These are phyloP conservation scores for Polysphondylium violaceum DNA, from an alignment of 78 protist genomes.

Conservation along the genomic window DNA sequence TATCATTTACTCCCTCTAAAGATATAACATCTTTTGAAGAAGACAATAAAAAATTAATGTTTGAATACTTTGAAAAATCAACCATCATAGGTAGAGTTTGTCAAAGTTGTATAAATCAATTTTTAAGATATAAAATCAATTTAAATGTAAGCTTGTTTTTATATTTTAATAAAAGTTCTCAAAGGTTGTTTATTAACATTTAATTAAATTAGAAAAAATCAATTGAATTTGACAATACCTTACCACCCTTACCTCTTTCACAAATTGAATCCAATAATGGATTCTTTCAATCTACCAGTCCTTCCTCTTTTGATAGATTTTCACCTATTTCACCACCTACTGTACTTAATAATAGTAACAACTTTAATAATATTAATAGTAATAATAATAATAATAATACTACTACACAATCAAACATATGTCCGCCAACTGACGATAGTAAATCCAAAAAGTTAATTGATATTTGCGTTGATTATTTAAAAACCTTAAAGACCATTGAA, in stretches of 20 bases:
- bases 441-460: neutral
- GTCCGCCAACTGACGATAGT: too few species aligned
- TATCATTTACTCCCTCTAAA: neutral
- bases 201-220: neutral
- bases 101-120: neutral
- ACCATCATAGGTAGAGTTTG: conserved; percentile 5
- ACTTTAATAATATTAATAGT: neutral
- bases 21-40: neutral
- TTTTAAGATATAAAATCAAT: neutral
- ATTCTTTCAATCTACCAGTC: too few species aligned
- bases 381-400: neutral
- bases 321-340: neutral
- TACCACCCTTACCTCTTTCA: too few species aligned
- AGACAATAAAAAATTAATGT: neutral
- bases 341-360: neutral
- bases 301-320: neutral
- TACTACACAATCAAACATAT: too few species aligned
- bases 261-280: too few species aligned
- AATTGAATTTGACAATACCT: too few species aligned
- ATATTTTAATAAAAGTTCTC: too few species aligned
- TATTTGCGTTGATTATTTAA: conserved; percentile 12
- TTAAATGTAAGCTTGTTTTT: neutral
- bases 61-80: neutral
- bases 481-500: conserved; percentile 14
- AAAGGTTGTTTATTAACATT: too few species aligned